Base-by-base conservation (phyloP, 1,284 basidiomycete genomes). In the Naganishia albida region DNA sequence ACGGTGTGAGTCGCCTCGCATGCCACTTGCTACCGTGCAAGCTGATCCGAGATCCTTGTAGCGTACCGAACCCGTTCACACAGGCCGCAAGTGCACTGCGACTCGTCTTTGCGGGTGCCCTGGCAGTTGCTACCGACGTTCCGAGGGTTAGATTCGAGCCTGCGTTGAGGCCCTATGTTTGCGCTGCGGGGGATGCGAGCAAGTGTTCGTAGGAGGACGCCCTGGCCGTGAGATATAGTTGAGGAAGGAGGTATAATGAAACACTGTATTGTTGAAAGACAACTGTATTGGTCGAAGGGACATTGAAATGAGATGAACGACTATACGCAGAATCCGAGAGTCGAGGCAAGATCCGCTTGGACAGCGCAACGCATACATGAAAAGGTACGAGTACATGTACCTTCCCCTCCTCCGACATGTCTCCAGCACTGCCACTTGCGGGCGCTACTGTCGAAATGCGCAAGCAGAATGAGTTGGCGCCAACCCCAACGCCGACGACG, bases 51-150 rank as follows among this genome's bases (percentile, higher is more conserved):
- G 25, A 23, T 20, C 38, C 10, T n/a, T 23, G n/a, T 38, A 63
- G 62, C 25, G 51, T 48, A 12, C 62, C 62, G 16, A 68, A 69
- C 48, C 66, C 68, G 0, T 71, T 70, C 66, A 62, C 54, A 7
- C 55, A 62, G 23, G 62, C 68, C 7, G 65, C 68, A 1, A 67
- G 64, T 23, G 57, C 68, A 12, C 51, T 68, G 25, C 49, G 59
- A 25, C 67, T 69, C 34, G 65, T 64, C 13, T 69, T 69, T n/a
- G 40, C 68, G 26, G 68, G 69, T 51, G 68, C 62, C 15, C 63
- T 71, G 39, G 48, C 67, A 16, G 65, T 71, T 0, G 63, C 65
- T 12, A 26, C 44, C 42, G 53, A 55, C 40, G 62, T 46, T 3
- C 62, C 62, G 15, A 43, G 62, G 28, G 44, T 48, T 7, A 54